These are phyloP conservation scores for Colletotrichum sp. DNA, from an alignment of 2,329 filamentous ascomycete species.

Conservation along the genomic window DNA sequence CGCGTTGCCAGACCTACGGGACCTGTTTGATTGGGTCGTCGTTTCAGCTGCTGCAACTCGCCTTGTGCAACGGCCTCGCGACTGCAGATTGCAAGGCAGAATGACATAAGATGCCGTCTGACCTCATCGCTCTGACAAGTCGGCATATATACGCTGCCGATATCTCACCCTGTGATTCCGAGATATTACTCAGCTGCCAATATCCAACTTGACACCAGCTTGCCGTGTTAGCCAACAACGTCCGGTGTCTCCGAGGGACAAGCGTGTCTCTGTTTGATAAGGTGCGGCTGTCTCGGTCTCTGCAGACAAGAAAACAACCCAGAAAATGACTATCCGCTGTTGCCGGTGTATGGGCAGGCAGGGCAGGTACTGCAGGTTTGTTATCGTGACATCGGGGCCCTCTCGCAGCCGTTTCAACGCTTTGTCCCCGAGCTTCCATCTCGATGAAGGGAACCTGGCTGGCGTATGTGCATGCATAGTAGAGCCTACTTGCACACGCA, in stretches of 20 bases:
- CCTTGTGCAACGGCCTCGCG: neutral
- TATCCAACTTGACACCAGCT: neutral
- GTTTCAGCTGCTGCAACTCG: constrained; percentile 13
- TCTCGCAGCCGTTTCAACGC: constrained; percentile 13
- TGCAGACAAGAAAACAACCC: neutral
- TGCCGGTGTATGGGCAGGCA: neutral
- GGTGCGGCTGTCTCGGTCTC: constrained; percentile 2
- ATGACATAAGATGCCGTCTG: constrained; percentile 6
- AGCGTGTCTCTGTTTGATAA: neutral
- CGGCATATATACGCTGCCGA: neutral
- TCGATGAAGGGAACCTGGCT: neutral
- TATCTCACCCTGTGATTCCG: neutral
- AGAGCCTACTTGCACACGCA: neutral
- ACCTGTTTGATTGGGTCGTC: neutral
- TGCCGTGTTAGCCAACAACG: neutral
- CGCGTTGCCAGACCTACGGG: neutral
- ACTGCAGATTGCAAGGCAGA: neutral
- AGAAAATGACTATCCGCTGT: neutral
- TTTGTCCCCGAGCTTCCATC: neutral
- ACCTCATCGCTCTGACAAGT: neutral
- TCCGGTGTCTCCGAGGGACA: neutral
- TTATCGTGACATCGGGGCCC: neutral
- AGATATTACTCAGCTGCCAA: neutral
- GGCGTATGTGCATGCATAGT: neutral
- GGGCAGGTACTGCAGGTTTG: neutral